Conservation (phyloP, 768 basidiomycete genomes). For the Paxillus involutus region DNA sequence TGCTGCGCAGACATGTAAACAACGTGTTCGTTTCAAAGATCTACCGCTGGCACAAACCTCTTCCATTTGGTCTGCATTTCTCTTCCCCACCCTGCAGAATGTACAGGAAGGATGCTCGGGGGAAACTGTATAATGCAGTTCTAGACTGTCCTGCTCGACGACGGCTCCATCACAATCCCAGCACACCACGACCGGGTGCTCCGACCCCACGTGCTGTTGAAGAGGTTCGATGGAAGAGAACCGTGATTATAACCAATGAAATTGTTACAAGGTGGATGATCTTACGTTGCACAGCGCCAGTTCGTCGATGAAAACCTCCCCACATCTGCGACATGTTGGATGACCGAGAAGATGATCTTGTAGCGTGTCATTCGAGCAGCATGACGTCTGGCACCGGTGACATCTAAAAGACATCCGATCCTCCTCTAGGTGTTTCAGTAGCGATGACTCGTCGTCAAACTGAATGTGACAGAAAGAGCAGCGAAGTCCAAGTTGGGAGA, state of each 20-base stretch:
- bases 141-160: slow-evolving; percentile 18
- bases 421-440: slow-evolving; percentile 20
- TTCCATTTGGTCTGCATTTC: slow-evolving; percentile 11
- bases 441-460: slow-evolving; percentile 16
- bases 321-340: slow-evolving; percentile 24
- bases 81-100: slow-evolving; percentile 18
- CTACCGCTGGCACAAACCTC: slow-evolving; percentile 15
- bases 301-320: slow-evolving; percentile 16
- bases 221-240: background rate
- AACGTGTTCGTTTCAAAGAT: background rate
- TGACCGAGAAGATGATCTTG: slow-evolving; percentile 25
- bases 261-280: background rate
- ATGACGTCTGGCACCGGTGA: slow-evolving; percentile 16
- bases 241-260: background rate
- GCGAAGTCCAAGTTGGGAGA: slow-evolving; percentile 10
- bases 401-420: slow-evolving; percentile 13
- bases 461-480: slow-evolving; percentile 22
- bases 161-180: slow-evolving; percentile 30
- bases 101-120: slow-evolving; percentile 20
- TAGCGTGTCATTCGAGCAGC: slow-evolving; percentile 25
- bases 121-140: slow-evolving; percentile 23
- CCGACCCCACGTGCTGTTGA: slow-evolving; percentile 21
- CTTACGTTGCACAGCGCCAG: slow-evolving; percentile 22
- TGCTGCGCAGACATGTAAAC: slow-evolving; percentile 18
- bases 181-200: slow-evolving; percentile 26